A percentile compares a stretch with the other conserved stretches of the same genome.
Conservation (phyloP, 345 rosid species). For the Chamaenerion angustifolium region DNA sequence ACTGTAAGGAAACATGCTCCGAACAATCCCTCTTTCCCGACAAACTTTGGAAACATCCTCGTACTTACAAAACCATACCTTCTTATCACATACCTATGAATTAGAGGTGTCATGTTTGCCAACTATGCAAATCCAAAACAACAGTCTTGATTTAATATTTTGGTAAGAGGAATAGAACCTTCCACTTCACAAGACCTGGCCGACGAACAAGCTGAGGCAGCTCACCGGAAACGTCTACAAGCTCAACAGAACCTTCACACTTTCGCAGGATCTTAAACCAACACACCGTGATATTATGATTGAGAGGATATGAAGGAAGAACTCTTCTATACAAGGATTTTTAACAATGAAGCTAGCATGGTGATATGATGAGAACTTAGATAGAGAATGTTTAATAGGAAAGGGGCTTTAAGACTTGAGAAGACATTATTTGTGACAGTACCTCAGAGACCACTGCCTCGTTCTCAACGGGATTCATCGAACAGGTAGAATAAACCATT, state of each 20-base stretch:
- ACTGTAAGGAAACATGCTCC: conserved; percentile 84
- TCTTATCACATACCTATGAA: conserved; percentile 54
- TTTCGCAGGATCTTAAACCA: conserved; percentile 56
- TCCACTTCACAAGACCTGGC: conserved; percentile 81
- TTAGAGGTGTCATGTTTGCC: too few relatives aligned
- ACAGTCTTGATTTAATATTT: too few relatives aligned
- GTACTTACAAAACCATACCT: conserved; percentile 55
- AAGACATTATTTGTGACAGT: conserved; percentile 7
- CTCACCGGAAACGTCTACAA: conserved; percentile 62
- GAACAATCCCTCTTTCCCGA: conserved; percentile 30
- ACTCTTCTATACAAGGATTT: neutral
- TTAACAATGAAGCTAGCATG: neutral
- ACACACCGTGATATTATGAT: neutral
- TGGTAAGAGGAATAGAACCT: conserved; percentile 25
- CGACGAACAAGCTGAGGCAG: conserved; percentile 76
- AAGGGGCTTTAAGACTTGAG: too few relatives aligned
- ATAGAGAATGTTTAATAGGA: neutral
- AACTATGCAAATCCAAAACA: too few relatives aligned
- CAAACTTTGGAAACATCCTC: conserved; percentile 40
- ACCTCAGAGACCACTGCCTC: conserved; percentile 99
- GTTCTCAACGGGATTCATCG: conserved; percentile 93
- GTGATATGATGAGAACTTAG: neutral
- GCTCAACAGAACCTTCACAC: conserved; percentile 76
- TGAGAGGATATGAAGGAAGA: neutral
- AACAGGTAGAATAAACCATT: conserved; percentile 96